These are phyloP conservation scores for Tagetes patula DNA, from an alignment of 129 eudicot genomes.

Conservation along the genomic window DNA sequence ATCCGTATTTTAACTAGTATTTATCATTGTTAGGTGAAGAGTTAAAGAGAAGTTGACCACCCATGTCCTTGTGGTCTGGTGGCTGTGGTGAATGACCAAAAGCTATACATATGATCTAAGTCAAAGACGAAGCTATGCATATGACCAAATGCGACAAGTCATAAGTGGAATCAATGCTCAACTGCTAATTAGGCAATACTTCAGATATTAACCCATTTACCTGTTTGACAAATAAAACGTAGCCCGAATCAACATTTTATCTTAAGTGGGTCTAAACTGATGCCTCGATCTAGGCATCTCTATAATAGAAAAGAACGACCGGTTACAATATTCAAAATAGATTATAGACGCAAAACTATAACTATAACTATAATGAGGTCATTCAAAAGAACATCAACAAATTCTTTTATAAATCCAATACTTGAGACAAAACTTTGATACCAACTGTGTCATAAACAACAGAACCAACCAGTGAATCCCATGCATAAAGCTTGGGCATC, in stretches of 20 bases:
- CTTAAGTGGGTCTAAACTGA: background rate
- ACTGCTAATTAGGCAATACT: no score
- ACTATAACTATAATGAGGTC: background rate
- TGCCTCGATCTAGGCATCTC: background rate
- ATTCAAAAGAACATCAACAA: background rate
- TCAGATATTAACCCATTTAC: background rate
- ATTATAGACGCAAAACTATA: background rate
- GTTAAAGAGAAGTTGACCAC: no score
- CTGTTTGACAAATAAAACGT: background rate
- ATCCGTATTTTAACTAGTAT: no score
- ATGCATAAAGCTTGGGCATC: conserved; percentile 45
- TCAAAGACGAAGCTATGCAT: no score
- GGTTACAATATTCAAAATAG: background rate
- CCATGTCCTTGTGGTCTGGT: no score
- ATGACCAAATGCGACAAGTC: no score
- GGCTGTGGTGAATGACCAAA: no score
- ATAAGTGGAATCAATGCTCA: no score
- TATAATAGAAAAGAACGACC: background rate
- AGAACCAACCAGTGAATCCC: conserved; percentile 56
- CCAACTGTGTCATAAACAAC: conserved; percentile 34
- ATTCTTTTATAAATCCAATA: conserved; percentile 24
- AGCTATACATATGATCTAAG: no score
- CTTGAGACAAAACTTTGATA: conserved; percentile 21
- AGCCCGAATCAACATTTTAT: background rate
- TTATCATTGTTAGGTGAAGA: no score